A percentile compares a stretch with the other conserved stretches of the same genome.
These are phyloP conservation scores for Lactarius quietus DNA, from an alignment of 768 basidiomycete species.

Conservation along the genomic window DNA sequence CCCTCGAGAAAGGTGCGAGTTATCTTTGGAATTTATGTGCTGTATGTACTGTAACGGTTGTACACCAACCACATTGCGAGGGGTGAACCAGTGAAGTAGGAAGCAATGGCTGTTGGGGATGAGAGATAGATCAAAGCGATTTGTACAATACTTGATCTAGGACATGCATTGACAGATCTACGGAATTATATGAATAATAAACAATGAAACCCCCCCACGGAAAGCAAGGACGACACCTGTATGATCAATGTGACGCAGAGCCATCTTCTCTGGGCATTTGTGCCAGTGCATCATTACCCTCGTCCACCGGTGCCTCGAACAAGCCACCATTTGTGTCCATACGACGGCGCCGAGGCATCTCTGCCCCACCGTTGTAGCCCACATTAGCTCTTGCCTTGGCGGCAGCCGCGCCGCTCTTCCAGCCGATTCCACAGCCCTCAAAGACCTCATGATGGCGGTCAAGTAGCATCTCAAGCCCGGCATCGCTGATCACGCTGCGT, in stretches of 20 bases:
- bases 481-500: conserved; percentile 72
- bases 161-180: not conserved
- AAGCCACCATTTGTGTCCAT: conserved; percentile 39
- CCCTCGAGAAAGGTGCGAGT: no score
- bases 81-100: not conserved
- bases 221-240: not conserved
- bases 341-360: not conserved
- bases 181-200: not conserved
- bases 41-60: not conserved
- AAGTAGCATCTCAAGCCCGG: conserved; percentile 73
- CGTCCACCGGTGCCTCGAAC: conserved; percentile 64
- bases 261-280: conserved; percentile 55
- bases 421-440: conserved; percentile 63
- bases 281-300: conserved; percentile 64
- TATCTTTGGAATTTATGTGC: no score
- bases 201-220: not conserved
- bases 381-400: conserved; percentile 18
- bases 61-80: no score
- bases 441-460: conserved; percentile 78
- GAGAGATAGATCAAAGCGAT: no score
- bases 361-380: not conserved
- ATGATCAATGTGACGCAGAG: not conserved
- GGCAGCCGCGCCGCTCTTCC: conserved; percentile 48
- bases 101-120: no score
- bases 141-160: not conserved